Percentiles rank a stretch among this genome's conserved stretches.
Conservation (phyloP, 2,329 filamentous ascomycete genomes). For the Botrytis cinerea region DNA sequence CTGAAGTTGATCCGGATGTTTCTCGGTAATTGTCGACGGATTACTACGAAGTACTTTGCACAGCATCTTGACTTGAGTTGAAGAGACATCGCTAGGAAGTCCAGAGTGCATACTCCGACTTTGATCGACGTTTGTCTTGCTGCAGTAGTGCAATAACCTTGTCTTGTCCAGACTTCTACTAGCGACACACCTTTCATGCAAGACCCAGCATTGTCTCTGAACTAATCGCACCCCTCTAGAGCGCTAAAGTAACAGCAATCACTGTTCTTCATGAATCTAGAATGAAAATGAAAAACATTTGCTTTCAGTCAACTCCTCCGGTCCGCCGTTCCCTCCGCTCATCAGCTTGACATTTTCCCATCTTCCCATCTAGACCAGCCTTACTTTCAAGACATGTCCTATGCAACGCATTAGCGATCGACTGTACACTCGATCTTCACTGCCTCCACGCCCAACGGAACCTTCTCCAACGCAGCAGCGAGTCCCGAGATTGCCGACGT, state of each 20-base stretch:
- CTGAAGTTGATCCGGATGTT: not conserved
- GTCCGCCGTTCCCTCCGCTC: not conserved
- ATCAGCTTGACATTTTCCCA: not conserved
- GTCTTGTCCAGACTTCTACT: not conserved
- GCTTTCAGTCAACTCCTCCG: not conserved
- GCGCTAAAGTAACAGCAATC: not conserved
- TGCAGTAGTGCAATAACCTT: not conserved
- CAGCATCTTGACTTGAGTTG: not conserved
- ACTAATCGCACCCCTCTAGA: not conserved
- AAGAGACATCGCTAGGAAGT: not conserved
- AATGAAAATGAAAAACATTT: not conserved
- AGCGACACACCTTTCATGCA: not conserved
- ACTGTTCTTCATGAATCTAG: not conserved
- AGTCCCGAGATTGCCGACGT: not conserved
- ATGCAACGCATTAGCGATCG: conserved; percentile 17
- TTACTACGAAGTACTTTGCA: not conserved
- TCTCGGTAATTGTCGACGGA: not conserved
- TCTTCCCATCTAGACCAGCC: not conserved
- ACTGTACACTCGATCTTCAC: conserved; percentile 18
- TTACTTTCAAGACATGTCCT: not conserved
- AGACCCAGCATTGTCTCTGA: not conserved
- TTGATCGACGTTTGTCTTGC: not conserved
- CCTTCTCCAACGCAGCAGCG: not conserved
- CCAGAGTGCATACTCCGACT: not conserved
- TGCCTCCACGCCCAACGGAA: conserved; percentile 19